phyloP scores from a whole-genome alignment of 164 flowering plant genomes.

The Liriodendron chinense region DNA sequence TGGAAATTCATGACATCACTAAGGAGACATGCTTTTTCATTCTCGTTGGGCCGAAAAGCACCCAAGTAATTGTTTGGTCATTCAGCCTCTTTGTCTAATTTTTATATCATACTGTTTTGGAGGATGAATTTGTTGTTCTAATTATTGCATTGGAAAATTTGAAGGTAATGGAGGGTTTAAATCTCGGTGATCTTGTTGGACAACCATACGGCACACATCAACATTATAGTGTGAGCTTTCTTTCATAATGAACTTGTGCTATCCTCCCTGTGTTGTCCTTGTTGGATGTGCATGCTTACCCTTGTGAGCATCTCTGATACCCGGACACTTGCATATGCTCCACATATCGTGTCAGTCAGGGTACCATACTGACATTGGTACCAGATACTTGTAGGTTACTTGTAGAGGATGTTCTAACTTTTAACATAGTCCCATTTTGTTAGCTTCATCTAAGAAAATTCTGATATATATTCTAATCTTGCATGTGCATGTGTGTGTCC shows the following conservation, averaged over 20 bases:
- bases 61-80: conserved; percentile 41
- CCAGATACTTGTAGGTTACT: no score
- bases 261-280: not conserved
- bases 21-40: conserved; percentile 61
- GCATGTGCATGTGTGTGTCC: not conserved
- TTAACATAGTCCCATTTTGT: no score
- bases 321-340: no score
- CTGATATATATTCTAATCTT: no score
- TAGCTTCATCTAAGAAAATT: no score
- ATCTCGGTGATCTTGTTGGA: conserved; percentile 72
- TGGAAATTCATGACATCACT: conserved; percentile 75
- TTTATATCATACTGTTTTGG: not conserved
- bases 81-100: not conserved
- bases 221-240: conserved; percentile 62
- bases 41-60: conserved; percentile 76
- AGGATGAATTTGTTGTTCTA: conserved; percentile 8
- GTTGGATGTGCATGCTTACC: not conserved
- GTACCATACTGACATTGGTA: no score
- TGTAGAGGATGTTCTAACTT: no score
- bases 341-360: no score
- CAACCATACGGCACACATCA: conserved; percentile 78
- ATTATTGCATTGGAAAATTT: conserved; percentile 12
- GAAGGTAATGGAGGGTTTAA: conserved; percentile 65
- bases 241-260: not conserved
- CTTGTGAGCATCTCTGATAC: no score